Evolutionary conservation across 2,329 filamentous ascomycete genomes (phyloP), one percentile per base, ranked within the genome.

Genomic region (Neocatenulostroma microsporum): DNA sequence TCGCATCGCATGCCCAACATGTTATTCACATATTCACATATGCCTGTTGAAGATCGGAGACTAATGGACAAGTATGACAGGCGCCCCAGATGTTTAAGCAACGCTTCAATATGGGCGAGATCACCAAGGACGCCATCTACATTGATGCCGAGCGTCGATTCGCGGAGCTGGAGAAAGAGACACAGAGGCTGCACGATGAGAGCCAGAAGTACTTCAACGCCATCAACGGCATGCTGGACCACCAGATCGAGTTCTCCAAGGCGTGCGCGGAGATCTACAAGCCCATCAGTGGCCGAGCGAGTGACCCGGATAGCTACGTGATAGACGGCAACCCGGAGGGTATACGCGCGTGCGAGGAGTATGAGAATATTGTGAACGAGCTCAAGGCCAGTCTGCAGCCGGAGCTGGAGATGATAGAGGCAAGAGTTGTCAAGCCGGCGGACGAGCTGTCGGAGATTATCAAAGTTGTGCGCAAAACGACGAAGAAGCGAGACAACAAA

Each of bases 231-330:
- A 98, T 98, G 91, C 76, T 98, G 55, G 77, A 72, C 58, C 88
- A 96, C 66, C 91, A 98, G 69, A 96, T 98, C 64, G 89, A 94
- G 61, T 98, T 98, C 68, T 94, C 89, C 53, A 79, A 94, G 66
- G 85, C 88, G 49, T 89, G 94, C 70, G 82, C 83, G 47, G 91
- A 98, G 63, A 82, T 98, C 55, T 98, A 98, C 73, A 94, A 94
- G 62, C 91, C 91, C 50, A 98, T 98, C 54, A 95, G 89, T 37
- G 91, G 91, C 37, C 83, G 91, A 57, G 76, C 93, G 63, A 96
- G 89, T 30, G 91, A 98, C 62, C 91, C 91, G 8, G 82, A 88
- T 54, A 84, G 84, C 7, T 74, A 85, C 47, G 74, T 82, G 37
- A 70, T 81, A 29, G 82, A 94, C 62, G 87, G 87, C 38, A 96